These are phyloP conservation scores for Solanum dulcamara DNA, from an alignment of 257 asterid species.

Conservation along the genomic window DNA sequence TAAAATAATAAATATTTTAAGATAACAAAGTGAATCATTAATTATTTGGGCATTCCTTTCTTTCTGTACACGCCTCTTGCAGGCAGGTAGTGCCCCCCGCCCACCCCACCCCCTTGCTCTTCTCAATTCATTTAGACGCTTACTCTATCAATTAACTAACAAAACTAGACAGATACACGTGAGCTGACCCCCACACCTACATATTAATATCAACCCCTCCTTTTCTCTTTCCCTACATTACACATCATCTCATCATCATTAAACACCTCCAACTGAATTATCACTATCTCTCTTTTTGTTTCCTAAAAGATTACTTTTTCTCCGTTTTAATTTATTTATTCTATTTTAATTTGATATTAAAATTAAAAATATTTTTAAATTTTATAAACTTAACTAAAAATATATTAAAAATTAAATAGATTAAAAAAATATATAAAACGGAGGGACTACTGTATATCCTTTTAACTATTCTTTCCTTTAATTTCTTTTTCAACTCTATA, in stretches of 20 bases:
- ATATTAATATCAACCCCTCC: neutral
- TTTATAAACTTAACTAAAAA: no score
- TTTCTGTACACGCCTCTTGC: conserved; percentile 11
- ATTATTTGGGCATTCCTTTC: neutral
- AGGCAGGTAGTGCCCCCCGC: neutral
- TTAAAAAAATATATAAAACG: no score
- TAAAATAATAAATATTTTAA: no score
- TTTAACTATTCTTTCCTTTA: neutral
- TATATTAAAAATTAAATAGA: no score
- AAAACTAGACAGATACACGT: conserved; percentile 27
- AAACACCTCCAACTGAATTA: conserved; percentile 7
- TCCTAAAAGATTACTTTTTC: neutral
- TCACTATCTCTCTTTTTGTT: conserved; percentile 4
- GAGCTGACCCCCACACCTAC: conserved; percentile 16
- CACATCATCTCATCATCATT: conserved; percentile 8
- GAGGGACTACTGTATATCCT: neutral
- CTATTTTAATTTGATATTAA: neutral
- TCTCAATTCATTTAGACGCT: neutral
- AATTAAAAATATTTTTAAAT: no score
- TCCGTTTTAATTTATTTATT: neutral
- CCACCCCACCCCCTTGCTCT: no score
- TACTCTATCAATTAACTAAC: neutral
- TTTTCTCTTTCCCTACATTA: neutral
- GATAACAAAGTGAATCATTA: neutral
- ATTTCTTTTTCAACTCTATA: neutral